These are phyloP conservation scores for Lactarius pseudohatsudake DNA, from an alignment of 768 basidiomycete genomes.

Conservation along the genomic window DNA sequence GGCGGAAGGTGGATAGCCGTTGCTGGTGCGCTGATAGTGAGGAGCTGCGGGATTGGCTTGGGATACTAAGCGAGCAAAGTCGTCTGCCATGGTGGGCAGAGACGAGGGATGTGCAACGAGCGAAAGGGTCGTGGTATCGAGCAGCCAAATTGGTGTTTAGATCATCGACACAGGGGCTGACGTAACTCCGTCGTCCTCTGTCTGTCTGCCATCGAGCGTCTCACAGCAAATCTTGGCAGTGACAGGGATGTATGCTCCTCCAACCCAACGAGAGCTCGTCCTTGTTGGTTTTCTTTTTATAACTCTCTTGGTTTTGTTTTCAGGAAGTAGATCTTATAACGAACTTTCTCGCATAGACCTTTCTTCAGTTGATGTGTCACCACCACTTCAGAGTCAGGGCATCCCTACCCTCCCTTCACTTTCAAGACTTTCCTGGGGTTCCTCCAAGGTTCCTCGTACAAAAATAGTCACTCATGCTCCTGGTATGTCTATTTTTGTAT, in stretches of 20 bases:
- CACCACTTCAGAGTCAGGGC: background rate
- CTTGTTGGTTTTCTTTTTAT: conserved; percentile 35
- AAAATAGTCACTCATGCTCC: conserved; percentile 73
- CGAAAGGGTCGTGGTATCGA: background rate
- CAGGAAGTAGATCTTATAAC: background rate
- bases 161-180: conserved; percentile 7
- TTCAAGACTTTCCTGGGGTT: conserved; percentile 32
- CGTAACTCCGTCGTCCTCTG: background rate
- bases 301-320: conserved; percentile 30
- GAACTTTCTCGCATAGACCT: background rate
- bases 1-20: conserved; percentile 60
- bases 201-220: conserved; percentile 8
- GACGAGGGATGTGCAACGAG: conserved; percentile 11
- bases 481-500: conserved; percentile 41
- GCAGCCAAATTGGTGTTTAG: background rate
- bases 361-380: background rate
- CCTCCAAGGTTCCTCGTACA: conserved; percentile 51
- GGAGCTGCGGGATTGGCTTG: conserved; percentile 65
- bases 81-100: conserved; percentile 55
- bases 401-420: conserved; percentile 23
- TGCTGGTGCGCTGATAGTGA: conserved; percentile 51
- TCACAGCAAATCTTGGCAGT: background rate
- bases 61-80: conserved; percentile 72
- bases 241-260: conserved; percentile 26
- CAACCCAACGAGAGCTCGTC: conserved; percentile 35